Base-by-base conservation (phyloP, 257 asterid species). In the Paraleonurus japonicus region DNA sequence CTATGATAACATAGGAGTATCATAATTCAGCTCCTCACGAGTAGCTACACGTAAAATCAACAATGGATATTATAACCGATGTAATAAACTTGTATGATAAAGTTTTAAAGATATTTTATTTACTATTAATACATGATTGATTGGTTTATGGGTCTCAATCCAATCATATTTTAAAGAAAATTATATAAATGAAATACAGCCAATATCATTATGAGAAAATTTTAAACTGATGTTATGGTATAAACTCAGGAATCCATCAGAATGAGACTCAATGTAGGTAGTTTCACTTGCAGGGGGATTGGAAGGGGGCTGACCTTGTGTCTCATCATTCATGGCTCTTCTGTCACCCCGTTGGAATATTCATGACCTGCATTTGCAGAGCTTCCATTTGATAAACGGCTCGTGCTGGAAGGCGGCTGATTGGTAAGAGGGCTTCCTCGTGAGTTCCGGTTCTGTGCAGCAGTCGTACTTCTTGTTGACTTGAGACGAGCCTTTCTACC, bases 401-500 rank as follows among this genome's bases (percentile, higher is more conserved):
- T 83, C 10, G 60, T 47, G 82, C 73, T 71, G 39, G 89, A 77
- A 75, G 86, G 61, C 6, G 85, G 61, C 70, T 81, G 77, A 27
- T 76, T 67, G 22, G 92, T 73, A 75, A 70, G 60, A 59, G 88
- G 82, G 77, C 82, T 83, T 75, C 93, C 86, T 53, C 92, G 82
- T 43, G 96, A 22, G 68, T 80, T 41, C 82, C 96, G 95, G 85
- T 62, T 92, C 71, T 85, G 95, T 47, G 95, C 81, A 68, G 95
- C 88, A 47, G 93, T 78, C 45, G 86, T 72, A 78, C 97, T 94
- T 84, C 97, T 89, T 30, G 98, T 95, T 37, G 93, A 78, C 89
- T 92, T 95, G 50, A 65, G 85, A 26, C 99, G 97, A 58, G 98
- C 98, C 84, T 95, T 95, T 64, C 99, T 82, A 41, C 99, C 98